Conservation (phyloP, 2,329 filamentous ascomycete genomes). For the Ilyonectria sp. region DNA sequence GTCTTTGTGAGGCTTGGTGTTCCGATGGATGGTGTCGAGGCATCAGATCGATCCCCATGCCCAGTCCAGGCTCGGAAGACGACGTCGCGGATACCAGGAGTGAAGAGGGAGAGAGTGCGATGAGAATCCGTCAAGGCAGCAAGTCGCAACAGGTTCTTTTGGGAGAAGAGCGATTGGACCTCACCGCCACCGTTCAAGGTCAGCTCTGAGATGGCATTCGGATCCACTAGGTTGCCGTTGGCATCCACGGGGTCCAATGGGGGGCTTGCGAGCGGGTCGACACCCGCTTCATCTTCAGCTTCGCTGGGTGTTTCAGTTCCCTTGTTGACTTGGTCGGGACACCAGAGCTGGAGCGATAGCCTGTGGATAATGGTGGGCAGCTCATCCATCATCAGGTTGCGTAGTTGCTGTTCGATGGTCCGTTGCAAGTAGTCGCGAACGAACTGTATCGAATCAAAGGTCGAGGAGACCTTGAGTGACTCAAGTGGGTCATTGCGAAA, state of each 20-base stretch:
- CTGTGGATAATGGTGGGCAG: constrained; percentile 96
- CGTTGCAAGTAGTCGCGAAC: constrained; percentile 97
- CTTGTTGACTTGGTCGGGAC: constrained; percentile 79
- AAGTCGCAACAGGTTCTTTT: constrained; percentile 91
- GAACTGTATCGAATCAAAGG: constrained; percentile 98
- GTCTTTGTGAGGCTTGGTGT: constrained; percentile 73
- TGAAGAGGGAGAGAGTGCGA: constrained; percentile 91
- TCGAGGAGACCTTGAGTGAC: constrained; percentile 97
- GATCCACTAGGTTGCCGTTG: constrained; percentile 82
- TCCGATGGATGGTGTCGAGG: constrained; percentile 62
- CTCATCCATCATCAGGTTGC: constrained; percentile 97
- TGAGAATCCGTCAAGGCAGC: constrained; percentile 90
- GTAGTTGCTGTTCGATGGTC: constrained; percentile 93
- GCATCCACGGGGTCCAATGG: constrained; percentile 87
- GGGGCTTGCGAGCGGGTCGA: constrained; percentile 87
- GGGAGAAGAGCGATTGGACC: constrained; percentile 91
- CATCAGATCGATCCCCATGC: constrained; percentile 78
- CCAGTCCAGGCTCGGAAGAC: constrained; percentile 95
- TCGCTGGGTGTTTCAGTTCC: constrained; percentile 66
- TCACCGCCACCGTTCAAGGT: constrained; percentile 86
- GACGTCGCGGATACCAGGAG: constrained; percentile 89
- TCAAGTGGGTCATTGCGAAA: constrained; percentile 99
- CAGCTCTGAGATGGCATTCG: constrained; percentile 81
- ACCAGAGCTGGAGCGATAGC: constrained; percentile 89
- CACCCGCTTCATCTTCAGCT: constrained; percentile 70